phyloP scores from a whole-genome alignment of 257 asterid species.

The Asclepias syriaca region DNA sequence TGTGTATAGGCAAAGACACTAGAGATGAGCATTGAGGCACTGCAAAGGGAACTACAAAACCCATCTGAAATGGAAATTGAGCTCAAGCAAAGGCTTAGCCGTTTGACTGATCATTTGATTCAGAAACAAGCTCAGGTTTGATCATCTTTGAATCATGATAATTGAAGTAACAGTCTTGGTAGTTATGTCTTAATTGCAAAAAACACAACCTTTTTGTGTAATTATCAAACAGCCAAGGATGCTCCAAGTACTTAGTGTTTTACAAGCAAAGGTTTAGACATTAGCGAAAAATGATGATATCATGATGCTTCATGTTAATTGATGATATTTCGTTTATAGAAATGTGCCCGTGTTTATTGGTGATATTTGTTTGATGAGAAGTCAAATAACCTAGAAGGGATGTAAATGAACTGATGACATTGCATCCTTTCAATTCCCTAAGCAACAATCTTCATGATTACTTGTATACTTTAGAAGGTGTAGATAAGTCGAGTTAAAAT shows the following conservation, averaged over 20 bases:
- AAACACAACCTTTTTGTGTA: background rate
- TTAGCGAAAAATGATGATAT: background rate
- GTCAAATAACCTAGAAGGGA: background rate
- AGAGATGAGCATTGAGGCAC: slow-evolving; percentile 60
- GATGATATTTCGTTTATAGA: slow-evolving; percentile 2
- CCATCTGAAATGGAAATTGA: slow-evolving; percentile 86
- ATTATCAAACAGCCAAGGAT: background rate
- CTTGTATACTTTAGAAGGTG: background rate
- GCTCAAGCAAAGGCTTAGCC: slow-evolving; percentile 89
- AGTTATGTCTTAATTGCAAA: background rate
- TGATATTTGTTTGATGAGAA: slow-evolving; percentile 1
- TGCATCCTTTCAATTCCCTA: background rate
- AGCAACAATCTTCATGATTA: background rate
- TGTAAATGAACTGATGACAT: background rate
- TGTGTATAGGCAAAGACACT: slow-evolving; percentile 58
- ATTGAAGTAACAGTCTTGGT: background rate
- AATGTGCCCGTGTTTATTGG: background rate
- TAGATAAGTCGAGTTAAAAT: background rate
- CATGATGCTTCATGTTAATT: background rate
- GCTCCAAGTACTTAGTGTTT: background rate
- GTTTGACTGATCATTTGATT: slow-evolving; percentile 84
- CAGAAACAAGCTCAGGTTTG: slow-evolving; percentile 93
- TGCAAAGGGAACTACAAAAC: slow-evolving; percentile 52
- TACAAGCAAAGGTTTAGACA: background rate
- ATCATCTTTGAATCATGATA: background rate